Evolutionary conservation across 2,329 filamentous ascomycete genomes (phyloP).

Genomic region (Epichloe glyceriae): DNA sequence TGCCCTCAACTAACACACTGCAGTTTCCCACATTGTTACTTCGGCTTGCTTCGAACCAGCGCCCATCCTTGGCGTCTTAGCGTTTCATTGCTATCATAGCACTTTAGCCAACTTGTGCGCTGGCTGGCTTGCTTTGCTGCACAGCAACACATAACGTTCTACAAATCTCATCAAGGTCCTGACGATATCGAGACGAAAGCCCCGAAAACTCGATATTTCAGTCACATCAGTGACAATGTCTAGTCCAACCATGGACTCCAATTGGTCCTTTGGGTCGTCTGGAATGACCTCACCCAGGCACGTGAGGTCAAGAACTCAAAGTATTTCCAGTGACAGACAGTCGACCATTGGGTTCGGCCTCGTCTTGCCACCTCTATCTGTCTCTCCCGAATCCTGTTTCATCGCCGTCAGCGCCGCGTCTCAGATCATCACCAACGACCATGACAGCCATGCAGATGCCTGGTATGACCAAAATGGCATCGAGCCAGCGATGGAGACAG

Average conservation of each 20-base stretch:
- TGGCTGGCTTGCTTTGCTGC: neutral
- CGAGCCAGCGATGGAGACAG: constrained; percentile 52
- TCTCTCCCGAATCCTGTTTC: constrained; percentile 71
- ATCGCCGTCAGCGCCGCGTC: constrained; percentile 80
- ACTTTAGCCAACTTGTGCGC: too few species aligned
- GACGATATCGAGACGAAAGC: neutral
- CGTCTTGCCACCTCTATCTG: constrained; percentile 51
- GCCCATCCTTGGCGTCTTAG: neutral
- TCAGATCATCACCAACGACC: constrained; percentile 81
- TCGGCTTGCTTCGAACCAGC: neutral
- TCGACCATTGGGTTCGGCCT: constrained; percentile 46
- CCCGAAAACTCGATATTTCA: neutral
- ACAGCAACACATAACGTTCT: neutral
- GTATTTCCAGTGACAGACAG: constrained; percentile 58
- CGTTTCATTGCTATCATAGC: too few species aligned
- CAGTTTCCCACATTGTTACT: neutral
- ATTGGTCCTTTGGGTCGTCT: constrained; percentile 10
- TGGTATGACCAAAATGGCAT: constrained; percentile 58
- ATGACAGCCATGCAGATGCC: constrained; percentile 59
- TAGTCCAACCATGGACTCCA: constrained; percentile 7
- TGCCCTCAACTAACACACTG: neutral
- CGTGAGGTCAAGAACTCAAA: constrained; percentile 40
- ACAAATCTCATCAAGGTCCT: neutral
- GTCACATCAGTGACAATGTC: neutral
- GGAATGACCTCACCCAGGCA: constrained; percentile 21